Conservation (phyloP, 306 rosid species). For the Abrus precatorius region DNA sequence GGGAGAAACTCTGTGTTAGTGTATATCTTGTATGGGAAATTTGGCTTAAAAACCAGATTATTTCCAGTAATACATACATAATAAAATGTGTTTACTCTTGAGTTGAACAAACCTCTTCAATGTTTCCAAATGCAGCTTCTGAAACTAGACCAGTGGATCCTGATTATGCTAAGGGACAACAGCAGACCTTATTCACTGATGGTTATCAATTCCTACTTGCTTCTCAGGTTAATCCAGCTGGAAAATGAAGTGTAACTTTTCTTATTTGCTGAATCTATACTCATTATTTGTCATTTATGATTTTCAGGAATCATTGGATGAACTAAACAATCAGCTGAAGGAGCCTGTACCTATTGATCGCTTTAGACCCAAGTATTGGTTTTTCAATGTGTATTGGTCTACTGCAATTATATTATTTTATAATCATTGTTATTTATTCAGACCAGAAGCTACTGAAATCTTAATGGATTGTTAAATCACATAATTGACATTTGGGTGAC, state of each 20-base stretch:
- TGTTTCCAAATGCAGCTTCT: constrained; percentile 68
- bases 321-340: constrained; percentile 69
- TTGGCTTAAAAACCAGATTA: background rate
- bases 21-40: background rate
- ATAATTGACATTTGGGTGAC: constrained; percentile 31
- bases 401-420: constrained; percentile 9
- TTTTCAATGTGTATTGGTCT: constrained; percentile 30
- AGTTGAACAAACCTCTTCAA: constrained; percentile 23
- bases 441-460: constrained; percentile 19
- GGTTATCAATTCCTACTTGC: constrained; percentile 70
- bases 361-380: constrained; percentile 83
- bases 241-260: constrained; percentile 29
- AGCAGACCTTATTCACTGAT: constrained; percentile 68
- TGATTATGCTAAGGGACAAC: constrained; percentile 65
- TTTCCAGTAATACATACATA: background rate
- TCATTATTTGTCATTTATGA: constrained; percentile 39
- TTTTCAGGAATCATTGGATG: constrained; percentile 82
- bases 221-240: constrained; percentile 72
- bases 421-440: constrained; percentile 5
- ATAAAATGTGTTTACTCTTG: background rate
- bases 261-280: constrained; percentile 21
- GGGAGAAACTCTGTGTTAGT: background rate
- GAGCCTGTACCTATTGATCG: constrained; percentile 82
- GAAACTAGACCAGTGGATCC: constrained; percentile 78
- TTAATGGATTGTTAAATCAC: background rate